Evolutionary conservation across 139 green algal genomes (phyloP).

Genomic region (Zygnema cylindricum): DNA sequence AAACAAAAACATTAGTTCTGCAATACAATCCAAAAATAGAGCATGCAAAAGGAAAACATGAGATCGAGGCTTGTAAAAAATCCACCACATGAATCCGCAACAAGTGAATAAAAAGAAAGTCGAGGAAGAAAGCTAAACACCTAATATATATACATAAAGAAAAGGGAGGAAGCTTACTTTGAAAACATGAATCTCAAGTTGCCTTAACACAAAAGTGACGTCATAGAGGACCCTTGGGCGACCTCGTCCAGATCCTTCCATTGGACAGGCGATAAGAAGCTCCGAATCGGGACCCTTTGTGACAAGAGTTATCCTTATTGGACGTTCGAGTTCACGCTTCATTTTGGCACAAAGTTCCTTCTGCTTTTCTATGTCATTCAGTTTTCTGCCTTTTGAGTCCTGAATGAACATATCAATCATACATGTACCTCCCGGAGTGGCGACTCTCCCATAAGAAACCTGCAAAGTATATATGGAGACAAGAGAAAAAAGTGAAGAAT

Average conservation of each 20-base stretch:
- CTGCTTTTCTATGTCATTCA: slow-evolving; percentile 60
- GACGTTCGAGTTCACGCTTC: slow-evolving; percentile 45
- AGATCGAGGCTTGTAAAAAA: no score
- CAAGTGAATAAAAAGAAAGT: background rate
- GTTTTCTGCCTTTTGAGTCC: slow-evolving; percentile 64
- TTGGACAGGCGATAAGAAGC: slow-evolving; percentile 67
- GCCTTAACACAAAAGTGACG: slow-evolving; percentile 71
- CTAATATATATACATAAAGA: background rate
- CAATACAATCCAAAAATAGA: no score
- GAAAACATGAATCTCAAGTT: slow-evolving; percentile 61
- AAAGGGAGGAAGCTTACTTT: slow-evolving; percentile 44
- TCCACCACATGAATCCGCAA: no score
- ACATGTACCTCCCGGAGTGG: slow-evolving; percentile 51
- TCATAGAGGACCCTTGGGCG: slow-evolving; percentile 79
- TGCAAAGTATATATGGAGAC: no score
- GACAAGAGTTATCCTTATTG: slow-evolving; percentile 67
- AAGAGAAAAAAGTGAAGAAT: no score
- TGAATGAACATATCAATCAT: slow-evolving; percentile 74
- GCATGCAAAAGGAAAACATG: no score
- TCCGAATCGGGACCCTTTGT: slow-evolving; percentile 62
- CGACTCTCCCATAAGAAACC: slow-evolving; percentile 69
- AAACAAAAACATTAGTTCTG: no score
- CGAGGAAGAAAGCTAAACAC: background rate
- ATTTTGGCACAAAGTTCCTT: slow-evolving; percentile 48
- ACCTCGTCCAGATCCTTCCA: slow-evolving; percentile 73